phyloP scores from a whole-genome alignment of 2,329 filamentous ascomycete species.

The Camillea tinctor region DNA sequence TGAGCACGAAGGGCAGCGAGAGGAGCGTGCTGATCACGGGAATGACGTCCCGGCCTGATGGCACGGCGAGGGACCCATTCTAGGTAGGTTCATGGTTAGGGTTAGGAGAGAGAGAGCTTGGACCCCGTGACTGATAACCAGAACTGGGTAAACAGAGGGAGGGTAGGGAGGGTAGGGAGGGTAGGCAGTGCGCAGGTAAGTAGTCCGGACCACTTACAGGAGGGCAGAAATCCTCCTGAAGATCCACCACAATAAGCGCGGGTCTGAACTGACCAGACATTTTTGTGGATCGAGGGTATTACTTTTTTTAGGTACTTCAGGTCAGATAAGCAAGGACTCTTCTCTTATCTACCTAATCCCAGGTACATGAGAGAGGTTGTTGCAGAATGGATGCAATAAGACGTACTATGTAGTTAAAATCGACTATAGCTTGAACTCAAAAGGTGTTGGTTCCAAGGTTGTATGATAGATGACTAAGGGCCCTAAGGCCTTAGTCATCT shows the following conservation, averaged over 20 bases:
- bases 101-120: neutral
- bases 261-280: constrained; percentile 41
- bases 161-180: too few species aligned
- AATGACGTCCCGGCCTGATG: constrained; percentile 67
- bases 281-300: too few species aligned
- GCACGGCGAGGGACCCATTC: constrained; percentile 84
- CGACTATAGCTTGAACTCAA: too few species aligned
- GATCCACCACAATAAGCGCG: constrained; percentile 72
- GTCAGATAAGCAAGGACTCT: too few species aligned
- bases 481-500: too few species aligned
- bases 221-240: constrained; percentile 94
- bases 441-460: too few species aligned
- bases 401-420: too few species aligned
- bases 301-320: too few species aligned
- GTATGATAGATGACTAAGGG: too few species aligned
- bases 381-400: neutral
- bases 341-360: neutral
- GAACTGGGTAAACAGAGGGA: neutral
- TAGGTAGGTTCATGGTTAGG: constrained; percentile 40
- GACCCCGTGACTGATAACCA: neutral
- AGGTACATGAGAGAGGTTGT: neutral
- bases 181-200: too few species aligned
- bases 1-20: constrained; percentile 65
- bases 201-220: constrained; percentile 58
- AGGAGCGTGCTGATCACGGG: constrained; percentile 74